A percentile compares a stretch with the other conserved stretches of the same genome.
These are phyloP conservation scores for Fusarium proliferatum DNA, from an alignment of 2,329 filamentous ascomycete genomes.

Conservation along the genomic window DNA sequence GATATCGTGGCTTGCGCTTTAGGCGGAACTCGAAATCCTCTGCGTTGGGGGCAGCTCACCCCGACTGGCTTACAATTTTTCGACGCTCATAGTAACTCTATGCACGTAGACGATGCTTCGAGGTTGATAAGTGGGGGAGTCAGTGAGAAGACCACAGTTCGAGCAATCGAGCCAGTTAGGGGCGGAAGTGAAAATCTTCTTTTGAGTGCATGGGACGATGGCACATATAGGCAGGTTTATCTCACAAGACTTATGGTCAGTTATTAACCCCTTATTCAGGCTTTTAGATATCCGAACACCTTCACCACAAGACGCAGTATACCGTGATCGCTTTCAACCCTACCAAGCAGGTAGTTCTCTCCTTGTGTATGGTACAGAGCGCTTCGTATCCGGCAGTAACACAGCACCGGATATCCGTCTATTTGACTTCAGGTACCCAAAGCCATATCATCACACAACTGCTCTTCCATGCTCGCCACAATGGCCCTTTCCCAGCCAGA, in stretches of 20 bases:
- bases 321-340: slow-evolving; percentile 64
- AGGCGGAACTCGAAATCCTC: slow-evolving; percentile 54
- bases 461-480: slow-evolving; percentile 58
- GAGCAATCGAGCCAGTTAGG: slow-evolving; percentile 59
- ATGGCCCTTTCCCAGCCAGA: slow-evolving; percentile 49
- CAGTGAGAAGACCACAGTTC: slow-evolving; percentile 54
- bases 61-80: slow-evolving; percentile 57
- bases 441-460: slow-evolving; percentile 60
- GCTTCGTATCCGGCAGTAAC: slow-evolving; percentile 63
- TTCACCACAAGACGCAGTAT: slow-evolving; percentile 59
- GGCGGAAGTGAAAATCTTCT: slow-evolving; percentile 54
- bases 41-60: slow-evolving; percentile 59
- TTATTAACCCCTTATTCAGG: slow-evolving; percentile 33
- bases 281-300: slow-evolving; percentile 64
- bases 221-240: slow-evolving; percentile 54
- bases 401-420: slow-evolving; percentile 58
- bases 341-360: slow-evolving; percentile 59
- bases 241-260: neutral
- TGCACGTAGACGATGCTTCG: slow-evolving; percentile 26
- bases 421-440: slow-evolving; percentile 66
- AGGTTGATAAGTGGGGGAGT: slow-evolving; percentile 41
- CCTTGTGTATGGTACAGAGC: slow-evolving; percentile 61
- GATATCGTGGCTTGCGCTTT: slow-evolving; percentile 60
- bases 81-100: slow-evolving; percentile 48
- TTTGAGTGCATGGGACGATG: slow-evolving; percentile 65